Conservation (phyloP, 371 early-diverging fungal genomes). For the Saksenaea vasiformis region DNA sequence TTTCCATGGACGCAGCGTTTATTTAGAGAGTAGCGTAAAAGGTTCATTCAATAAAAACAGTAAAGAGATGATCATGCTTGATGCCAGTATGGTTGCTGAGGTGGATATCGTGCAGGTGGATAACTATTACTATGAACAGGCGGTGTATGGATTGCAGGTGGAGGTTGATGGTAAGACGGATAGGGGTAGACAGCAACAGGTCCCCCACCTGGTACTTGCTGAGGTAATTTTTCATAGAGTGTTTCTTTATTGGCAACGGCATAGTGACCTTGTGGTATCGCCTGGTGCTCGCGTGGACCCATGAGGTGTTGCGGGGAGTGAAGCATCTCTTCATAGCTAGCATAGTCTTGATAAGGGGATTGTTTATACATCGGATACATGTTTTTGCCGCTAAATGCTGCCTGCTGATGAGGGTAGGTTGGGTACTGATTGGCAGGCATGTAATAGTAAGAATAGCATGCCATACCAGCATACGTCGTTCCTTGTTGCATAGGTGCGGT, state of each 20-base stretch:
- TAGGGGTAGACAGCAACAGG: not conserved
- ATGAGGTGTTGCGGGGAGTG: conserved; percentile 1
- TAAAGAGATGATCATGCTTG: conserved; percentile 16
- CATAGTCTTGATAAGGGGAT: conserved; percentile 8
- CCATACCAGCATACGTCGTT: conserved; percentile 38
- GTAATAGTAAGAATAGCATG: conserved; percentile 77
- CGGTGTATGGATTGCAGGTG: not conserved
- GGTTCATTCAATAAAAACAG: too few relatives aligned
- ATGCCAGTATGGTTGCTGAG: conserved; percentile 32
- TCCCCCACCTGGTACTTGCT: not conserved
- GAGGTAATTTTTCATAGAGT: not conserved
- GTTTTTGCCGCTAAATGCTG: conserved; percentile 55
- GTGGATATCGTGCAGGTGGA: not conserved
- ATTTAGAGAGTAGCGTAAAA: too few relatives aligned
- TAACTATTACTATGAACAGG: not conserved
- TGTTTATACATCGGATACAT: conserved; percentile 5
- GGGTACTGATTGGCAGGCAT: conserved; percentile 67
- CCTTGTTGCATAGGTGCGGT: conserved; percentile 10
- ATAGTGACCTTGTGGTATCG: not conserved
- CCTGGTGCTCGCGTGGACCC: not conserved
- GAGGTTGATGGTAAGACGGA: not conserved
- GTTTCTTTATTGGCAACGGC: not conserved
- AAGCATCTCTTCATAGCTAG: conserved; percentile 3
- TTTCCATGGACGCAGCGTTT: too few relatives aligned
- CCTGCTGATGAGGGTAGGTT: conserved; percentile 52